Evolutionary conservation across 208 protist genomes (phyloP).

Genomic region (Trypanosomatidae sp.): DNA sequence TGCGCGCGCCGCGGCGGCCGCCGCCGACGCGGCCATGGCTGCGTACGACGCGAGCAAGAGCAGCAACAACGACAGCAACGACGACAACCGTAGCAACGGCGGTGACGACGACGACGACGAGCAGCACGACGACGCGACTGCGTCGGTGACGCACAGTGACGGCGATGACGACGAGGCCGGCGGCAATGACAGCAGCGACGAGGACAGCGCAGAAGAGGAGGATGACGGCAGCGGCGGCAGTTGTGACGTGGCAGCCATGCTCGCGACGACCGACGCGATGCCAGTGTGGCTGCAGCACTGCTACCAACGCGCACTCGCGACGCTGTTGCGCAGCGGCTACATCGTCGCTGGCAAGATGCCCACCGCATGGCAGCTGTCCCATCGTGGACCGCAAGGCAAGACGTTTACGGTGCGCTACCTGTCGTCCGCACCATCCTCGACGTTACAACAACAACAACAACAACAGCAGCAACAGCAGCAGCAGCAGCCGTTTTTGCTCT

Average conservation of each 20-base stretch:
- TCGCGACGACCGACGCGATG: conserved; percentile 5
- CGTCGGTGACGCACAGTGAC: too few relatives aligned
- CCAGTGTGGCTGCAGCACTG: conserved; percentile 3
- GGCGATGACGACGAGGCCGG: not conserved
- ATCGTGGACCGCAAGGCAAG: not conserved
- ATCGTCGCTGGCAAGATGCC: conserved; percentile 8
- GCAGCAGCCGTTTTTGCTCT: too few relatives aligned
- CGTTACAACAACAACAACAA: too few relatives aligned
- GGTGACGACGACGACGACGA: not conserved
- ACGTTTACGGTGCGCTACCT: too few relatives aligned
- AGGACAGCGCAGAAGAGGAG: not conserved
- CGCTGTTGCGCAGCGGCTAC: conserved; percentile 22
- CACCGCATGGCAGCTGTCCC: conserved; percentile 1
- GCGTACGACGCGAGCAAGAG: not conserved
- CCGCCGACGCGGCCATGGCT: not conserved
- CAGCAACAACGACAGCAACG: not conserved
- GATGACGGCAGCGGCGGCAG: too few relatives aligned
- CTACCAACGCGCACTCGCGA: conserved; percentile 22
- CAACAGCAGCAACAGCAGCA: too few relatives aligned
- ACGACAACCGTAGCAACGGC: not conserved
- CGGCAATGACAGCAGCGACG: not conserved
- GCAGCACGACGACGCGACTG: too few relatives aligned
- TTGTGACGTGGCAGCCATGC: conserved; percentile 1
- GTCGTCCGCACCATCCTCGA: too few relatives aligned
- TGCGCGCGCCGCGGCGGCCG: conserved; percentile 7